A percentile compares a stretch with the other conserved stretches of the same genome.
Conservation (phyloP, 225 moss, liverwort and hornwort genomes). For the Climacium dendroides region DNA sequence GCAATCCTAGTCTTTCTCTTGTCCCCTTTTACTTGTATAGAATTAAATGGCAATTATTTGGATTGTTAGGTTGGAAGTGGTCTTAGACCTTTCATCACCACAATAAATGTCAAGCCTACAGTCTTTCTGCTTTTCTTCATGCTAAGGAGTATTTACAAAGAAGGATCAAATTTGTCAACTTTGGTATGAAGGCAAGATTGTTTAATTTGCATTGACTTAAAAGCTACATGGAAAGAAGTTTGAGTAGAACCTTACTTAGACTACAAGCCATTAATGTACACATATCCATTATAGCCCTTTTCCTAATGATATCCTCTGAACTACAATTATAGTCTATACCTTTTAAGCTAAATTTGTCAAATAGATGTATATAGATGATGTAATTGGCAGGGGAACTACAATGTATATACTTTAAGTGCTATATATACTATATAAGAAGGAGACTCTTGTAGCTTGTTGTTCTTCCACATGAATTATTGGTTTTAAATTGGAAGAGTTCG, state of each 20-base stretch:
- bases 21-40: background rate
- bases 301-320: background rate
- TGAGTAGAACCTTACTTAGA: rapidly evolving
- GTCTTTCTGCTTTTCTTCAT: background rate
- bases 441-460: background rate
- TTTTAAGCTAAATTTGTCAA: rapidly evolving
- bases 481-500: rapidly evolving
- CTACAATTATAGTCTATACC: background rate
- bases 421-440: background rate
- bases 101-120: rapidly evolving
- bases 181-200: rapidly evolving
- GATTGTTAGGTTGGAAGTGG: rapidly evolving
- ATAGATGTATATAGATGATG: background rate
- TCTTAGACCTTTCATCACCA: rapidly evolving
- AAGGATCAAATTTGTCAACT: background rate
- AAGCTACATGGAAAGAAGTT: background rate
- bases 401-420: background rate
- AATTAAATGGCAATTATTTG: background rate
- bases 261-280: background rate
- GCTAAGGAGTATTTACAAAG: background rate
- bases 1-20: background rate
- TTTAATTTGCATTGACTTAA: background rate
- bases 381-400: background rate
- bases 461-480: background rate
- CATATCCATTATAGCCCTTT: background rate